Conservation (phyloP, 2,329 filamentous ascomycete genomes). For the Fusarium mexicanum region DNA sequence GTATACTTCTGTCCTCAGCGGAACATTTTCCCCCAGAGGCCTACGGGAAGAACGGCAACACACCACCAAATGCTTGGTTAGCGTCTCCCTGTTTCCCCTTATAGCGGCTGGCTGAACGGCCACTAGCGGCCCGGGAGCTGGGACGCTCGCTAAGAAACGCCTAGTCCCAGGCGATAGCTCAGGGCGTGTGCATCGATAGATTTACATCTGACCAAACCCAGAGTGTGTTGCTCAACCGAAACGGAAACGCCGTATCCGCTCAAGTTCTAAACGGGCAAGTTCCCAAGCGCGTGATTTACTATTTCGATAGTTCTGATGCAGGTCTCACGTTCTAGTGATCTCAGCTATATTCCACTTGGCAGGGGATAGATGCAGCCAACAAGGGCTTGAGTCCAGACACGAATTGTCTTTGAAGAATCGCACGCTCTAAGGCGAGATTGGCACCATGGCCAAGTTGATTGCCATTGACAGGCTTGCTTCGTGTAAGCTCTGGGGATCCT, state of each 20-base stretch:
- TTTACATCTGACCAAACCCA: not conserved
- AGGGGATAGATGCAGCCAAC: not conserved
- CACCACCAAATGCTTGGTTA: not conserved
- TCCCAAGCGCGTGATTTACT: not conserved
- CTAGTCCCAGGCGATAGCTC: not conserved
- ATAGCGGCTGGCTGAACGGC: not conserved
- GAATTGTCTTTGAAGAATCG: not conserved
- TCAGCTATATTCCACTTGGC: not conserved
- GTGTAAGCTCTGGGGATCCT: not conserved
- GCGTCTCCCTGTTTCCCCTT: not conserved
- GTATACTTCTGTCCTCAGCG: not conserved
- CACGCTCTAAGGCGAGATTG: not conserved
- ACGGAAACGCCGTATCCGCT: not conserved
- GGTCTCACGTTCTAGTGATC: not conserved
- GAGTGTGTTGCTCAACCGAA: not conserved
- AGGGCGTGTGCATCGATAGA: not conserved
- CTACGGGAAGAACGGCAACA: not conserved
- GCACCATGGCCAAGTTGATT: not conserved
- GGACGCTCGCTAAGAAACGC: not conserved
- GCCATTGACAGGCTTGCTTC: not conserved
- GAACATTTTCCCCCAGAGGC: not conserved
- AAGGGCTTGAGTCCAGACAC: not conserved
- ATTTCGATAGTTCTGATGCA: not conserved
- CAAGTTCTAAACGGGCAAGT: not conserved
- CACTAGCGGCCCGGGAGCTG: not conserved